Evolutionary conservation across 805 yeast genomes (phyloP).

Genomic region (Saturnispora gosingensis): DNA sequence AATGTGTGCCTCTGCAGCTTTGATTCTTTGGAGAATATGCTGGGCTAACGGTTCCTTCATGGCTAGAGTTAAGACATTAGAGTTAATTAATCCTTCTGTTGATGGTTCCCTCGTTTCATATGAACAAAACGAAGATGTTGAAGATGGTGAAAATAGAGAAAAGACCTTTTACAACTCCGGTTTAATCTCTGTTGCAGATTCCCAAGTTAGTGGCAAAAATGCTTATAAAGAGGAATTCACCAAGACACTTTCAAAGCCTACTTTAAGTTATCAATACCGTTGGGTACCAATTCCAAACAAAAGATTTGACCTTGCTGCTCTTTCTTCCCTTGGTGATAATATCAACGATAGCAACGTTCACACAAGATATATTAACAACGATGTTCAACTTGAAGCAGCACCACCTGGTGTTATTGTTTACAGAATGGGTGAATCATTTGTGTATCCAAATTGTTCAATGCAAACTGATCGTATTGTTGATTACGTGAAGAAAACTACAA

Average conservation of each 20-base stretch:
- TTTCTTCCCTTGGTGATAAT: conserved; percentile 5
- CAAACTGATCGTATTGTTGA: conserved; percentile 65
- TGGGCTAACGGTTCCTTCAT: conserved; percentile 76
- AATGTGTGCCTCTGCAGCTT: conserved; percentile 71
- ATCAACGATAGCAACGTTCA: conserved; percentile 20
- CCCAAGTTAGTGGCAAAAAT: conserved; percentile 4
- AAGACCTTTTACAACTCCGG: conserved; percentile 9
- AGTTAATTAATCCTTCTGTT: conserved; percentile 55
- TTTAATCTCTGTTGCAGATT: conserved; percentile 7
- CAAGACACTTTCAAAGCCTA: background rate
- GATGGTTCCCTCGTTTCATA: background rate
- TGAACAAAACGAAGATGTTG: background rate
- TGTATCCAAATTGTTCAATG: conserved; percentile 71
- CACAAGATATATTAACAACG: conserved; percentile 39
- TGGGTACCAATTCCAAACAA: conserved; percentile 58
- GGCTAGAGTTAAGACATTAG: conserved; percentile 67
- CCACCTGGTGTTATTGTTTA: conserved; percentile 88
- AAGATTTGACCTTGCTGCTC: background rate
- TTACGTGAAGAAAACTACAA: conserved; percentile 51
- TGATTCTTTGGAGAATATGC: conserved; percentile 62
- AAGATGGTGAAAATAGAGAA: background rate
- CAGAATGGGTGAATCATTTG: conserved; percentile 71
- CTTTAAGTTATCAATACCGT: conserved; percentile 23
- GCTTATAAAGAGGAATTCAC: background rate
- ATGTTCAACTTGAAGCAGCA: conserved; percentile 57